Evolutionary conservation across 352 stramenopile species (phyloP).

Genomic region (Phytophthora pini): DNA sequence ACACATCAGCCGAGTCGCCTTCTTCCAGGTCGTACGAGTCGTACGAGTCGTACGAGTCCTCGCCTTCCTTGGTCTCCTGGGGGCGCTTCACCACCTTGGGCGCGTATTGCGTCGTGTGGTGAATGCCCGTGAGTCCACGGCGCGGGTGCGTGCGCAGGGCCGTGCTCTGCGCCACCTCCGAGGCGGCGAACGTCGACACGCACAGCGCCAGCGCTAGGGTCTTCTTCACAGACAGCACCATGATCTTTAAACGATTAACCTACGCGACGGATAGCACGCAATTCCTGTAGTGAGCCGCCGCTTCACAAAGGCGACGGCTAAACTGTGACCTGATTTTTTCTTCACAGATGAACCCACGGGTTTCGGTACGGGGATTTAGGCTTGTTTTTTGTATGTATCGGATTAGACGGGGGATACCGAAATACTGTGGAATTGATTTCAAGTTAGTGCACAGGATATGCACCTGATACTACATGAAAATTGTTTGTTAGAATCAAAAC

Average conservation of each 20-base stretch:
- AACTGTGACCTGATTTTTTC: no score
- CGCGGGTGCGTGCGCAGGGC: slow-evolving; percentile 35
- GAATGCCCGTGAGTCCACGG: slow-evolving; percentile 28
- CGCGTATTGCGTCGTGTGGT: slow-evolving; percentile 43
- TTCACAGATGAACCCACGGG: slow-evolving; percentile 29
- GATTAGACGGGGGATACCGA: slow-evolving; percentile 5
- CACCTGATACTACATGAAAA: neutral
- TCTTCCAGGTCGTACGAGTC: slow-evolving; percentile 32
- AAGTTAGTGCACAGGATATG: neutral
- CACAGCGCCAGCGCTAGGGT: slow-evolving; percentile 41
- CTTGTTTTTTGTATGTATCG: slow-evolving; percentile 16
- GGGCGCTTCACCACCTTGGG: slow-evolving; percentile 37
- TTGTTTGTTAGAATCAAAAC: neutral
- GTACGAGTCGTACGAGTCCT: slow-evolving; percentile 33
- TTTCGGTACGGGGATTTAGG: slow-evolving; percentile 2
- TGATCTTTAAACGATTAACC: slow-evolving; percentile 16
- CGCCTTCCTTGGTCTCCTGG: slow-evolving; percentile 13
- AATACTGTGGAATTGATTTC: neutral
- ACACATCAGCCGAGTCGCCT: slow-evolving; percentile 25
- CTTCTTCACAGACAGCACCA: slow-evolving; percentile 50
- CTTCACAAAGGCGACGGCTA: slow-evolving; percentile 1
- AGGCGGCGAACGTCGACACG: slow-evolving; percentile 34
- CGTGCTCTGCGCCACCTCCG: slow-evolving; percentile 20
- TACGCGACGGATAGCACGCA: slow-evolving; percentile 19
- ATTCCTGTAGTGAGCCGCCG: slow-evolving; percentile 24